Evolutionary conservation across 2,329 filamentous ascomycete species (phyloP), one percentile per base, ranked within the genome.

Genomic region (Fusarium dimerum): DNA sequence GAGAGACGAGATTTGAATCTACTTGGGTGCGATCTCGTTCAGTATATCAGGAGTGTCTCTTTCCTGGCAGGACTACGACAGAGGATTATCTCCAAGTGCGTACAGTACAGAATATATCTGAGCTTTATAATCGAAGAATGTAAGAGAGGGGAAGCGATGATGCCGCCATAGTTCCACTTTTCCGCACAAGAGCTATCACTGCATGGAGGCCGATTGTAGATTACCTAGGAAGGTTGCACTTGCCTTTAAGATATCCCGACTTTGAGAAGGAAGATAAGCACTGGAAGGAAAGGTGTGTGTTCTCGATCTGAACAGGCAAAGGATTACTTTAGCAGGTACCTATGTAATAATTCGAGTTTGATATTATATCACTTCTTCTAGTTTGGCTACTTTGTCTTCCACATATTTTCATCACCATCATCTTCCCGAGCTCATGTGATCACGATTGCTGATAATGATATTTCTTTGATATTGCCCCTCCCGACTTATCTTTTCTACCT

Each of bases 121-220:
- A 47, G 9, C 40, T 39, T 20, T 26, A 29, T 43, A 26, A 49
- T 43, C 36, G 45, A 29, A 17, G 47, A 43, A 26, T 26, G 20
- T 30, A 45, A 45, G 54, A 48, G 59, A 55, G 57, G 55, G 60
- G 52, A 49, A 61, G 51, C 9, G 36, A 36, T 50, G 47, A 64
- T 63, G 53, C 51, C 57, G 50, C 51, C 48, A 54, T 49, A 45
- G 60, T 53, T 60, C 62, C 62, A 65, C 62, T 65, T 63, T 65
- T 59, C 40, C 41, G 51, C 51, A 49, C 50, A 52, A 52, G 29
- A 48, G 42, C 20, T 26, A 26, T n/a, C 45, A 43, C 43, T 32
- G 48, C 45, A 55, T 48, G 51, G 50, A 50, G 20, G 20, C 7
- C 7, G 20, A 56, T 59, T 59, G 47, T 3, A 11, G 13, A 36